Percentiles rank a stretch among this genome's conserved stretches.
phyloP scores from a whole-genome alignment of 2,329 filamentous ascomycete genomes.

The Pestalotiopsis sp. region DNA sequence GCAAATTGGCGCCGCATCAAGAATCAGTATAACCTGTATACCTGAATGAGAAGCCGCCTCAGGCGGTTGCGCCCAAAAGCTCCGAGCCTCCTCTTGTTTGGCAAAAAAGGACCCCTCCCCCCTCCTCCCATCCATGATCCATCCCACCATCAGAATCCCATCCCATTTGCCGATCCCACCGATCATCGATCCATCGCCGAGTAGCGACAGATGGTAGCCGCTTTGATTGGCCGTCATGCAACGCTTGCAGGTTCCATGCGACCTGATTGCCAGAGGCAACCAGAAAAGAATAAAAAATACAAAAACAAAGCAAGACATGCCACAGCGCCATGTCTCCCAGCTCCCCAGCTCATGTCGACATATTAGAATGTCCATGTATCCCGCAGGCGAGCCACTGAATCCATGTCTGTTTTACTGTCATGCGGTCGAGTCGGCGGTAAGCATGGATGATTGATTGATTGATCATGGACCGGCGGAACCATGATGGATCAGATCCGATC shows the following conservation, averaged over 20 bases:
- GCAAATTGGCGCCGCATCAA: no score
- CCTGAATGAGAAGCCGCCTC: no score
- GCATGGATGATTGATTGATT: background rate
- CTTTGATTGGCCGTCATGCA: slow-evolving; percentile 2
- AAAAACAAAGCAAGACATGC: background rate
- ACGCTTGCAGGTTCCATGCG: background rate
- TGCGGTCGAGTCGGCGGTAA: background rate
- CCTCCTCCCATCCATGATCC: background rate
- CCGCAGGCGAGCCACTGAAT: no score
- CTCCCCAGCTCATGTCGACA: no score
- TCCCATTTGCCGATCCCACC: background rate
- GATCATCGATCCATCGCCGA: background rate
- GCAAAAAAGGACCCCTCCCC: no score
- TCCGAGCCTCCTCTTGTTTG: no score
- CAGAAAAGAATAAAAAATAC: background rate
- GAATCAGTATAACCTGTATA: no score
- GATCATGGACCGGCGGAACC: background rate
- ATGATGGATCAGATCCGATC: background rate
- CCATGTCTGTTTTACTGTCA: no score
- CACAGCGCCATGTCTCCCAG: no score
- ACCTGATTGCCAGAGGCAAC: slow-evolving; percentile 9
- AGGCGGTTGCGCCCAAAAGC: no score
- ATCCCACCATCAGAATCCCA: background rate
- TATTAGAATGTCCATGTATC: no score
- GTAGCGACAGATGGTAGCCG: background rate